Evolutionary conservation across 345 rosid species (phyloP).

Genomic region (Moricandia arvensis): DNA sequence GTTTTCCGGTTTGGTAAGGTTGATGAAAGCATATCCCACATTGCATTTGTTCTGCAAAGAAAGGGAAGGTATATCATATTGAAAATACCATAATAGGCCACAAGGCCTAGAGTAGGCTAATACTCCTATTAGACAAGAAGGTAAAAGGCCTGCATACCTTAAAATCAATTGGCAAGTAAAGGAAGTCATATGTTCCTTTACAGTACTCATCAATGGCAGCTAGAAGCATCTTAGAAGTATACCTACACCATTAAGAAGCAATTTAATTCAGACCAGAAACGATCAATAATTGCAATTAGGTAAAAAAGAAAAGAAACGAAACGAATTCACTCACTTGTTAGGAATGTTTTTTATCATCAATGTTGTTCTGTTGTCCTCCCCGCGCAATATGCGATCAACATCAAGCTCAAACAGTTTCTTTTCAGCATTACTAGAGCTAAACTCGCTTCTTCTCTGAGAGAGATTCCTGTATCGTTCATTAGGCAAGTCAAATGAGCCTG

Average conservation of each 20-base stretch:
- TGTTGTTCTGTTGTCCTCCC: conserved; percentile 83
- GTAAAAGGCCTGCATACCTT: conserved; percentile 46
- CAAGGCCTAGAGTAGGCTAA: background rate
- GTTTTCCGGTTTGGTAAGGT: conserved; percentile 71
- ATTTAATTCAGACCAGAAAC: background rate
- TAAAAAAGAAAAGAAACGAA: background rate
- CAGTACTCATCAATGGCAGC: conserved; percentile 79
- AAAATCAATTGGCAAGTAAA: conserved; percentile 78
- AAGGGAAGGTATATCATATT: background rate
- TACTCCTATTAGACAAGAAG: conserved; percentile 8
- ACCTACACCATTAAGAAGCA: conserved; percentile 41
- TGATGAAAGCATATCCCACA: conserved; percentile 90
- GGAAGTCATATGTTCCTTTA: conserved; percentile 72
- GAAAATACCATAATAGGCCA: background rate
- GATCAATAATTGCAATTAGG: background rate
- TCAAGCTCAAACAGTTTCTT: conserved; percentile 91
- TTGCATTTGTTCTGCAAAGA: conserved; percentile 81
- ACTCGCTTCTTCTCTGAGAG: conserved; percentile 70
- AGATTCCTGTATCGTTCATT: conserved; percentile 69
- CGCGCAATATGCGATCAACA: conserved; percentile 65
- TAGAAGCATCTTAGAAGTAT: conserved; percentile 80
- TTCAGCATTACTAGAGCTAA: conserved; percentile 58
- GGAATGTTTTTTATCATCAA: conserved; percentile 97
- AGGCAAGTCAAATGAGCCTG: conserved; percentile 64
- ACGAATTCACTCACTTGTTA: conserved; percentile 59